phyloP scores from a whole-genome alignment of 208 protist species.

The Balamuthia mandrillaris region DNA sequence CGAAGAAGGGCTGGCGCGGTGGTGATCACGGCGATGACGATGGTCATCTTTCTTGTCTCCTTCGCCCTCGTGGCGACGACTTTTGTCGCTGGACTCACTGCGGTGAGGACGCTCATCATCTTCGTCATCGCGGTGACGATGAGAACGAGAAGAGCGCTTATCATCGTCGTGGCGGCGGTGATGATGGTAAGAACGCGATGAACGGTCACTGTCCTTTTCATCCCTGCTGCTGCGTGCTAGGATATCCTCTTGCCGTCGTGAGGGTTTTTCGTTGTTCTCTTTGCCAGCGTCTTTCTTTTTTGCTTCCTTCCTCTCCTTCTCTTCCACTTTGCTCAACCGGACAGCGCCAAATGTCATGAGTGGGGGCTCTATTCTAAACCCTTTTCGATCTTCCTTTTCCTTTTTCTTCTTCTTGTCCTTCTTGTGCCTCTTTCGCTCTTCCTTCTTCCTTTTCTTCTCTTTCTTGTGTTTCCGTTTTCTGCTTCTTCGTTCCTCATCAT shows the following conservation, averaged over 20 bases:
- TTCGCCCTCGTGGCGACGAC: too few species aligned
- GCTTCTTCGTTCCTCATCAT: neutral
- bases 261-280: neutral
- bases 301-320: neutral
- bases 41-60: neutral
- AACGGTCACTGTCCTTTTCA: neutral
- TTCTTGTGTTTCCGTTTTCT: neutral
- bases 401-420: neutral
- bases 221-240: neutral
- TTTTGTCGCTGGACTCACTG: too few species aligned
- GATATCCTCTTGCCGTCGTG: neutral
- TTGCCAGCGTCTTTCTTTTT: neutral
- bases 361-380: neutral
- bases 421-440: neutral
- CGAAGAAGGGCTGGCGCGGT: neutral
- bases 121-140: neutral
- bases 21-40: neutral
- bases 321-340: neutral
- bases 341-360: too few species aligned
- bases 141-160: neutral
- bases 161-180: neutral
- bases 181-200: neutral
- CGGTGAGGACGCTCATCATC: neutral
- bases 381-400: neutral
- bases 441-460: neutral